These are phyloP conservation scores for Tolypocladium guangdongense DNA, from an alignment of 2,329 filamentous ascomycete genomes.

Conservation along the genomic window DNA sequence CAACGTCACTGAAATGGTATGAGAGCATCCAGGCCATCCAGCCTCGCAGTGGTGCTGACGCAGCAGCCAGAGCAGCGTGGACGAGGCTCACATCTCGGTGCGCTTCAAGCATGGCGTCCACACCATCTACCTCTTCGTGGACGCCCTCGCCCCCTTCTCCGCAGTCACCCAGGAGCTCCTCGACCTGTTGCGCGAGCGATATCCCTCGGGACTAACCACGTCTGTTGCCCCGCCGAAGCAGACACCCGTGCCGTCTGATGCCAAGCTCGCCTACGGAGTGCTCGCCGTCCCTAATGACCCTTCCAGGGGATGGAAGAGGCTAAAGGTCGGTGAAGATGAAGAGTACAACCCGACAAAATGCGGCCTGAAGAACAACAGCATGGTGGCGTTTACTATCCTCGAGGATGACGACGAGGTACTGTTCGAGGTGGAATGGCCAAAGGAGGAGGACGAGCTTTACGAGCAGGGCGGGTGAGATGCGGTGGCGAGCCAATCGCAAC, in stretches of 20 bases:
- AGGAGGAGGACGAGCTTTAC: slow-evolving; percentile 28
- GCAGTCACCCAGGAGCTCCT: slow-evolving; percentile 48
- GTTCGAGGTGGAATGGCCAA: slow-evolving; percentile 36
- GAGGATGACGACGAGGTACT: slow-evolving; percentile 27
- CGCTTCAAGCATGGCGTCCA: slow-evolving; percentile 63
- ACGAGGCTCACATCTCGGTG: slow-evolving; percentile 49
- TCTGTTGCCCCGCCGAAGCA: slow-evolving; percentile 19
- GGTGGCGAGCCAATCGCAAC: not conserved
- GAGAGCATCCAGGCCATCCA: not conserved
- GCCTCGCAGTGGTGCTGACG: slow-evolving; percentile 4
- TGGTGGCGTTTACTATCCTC: slow-evolving; percentile 36
- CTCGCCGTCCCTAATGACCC: slow-evolving; percentile 34
- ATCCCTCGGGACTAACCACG: slow-evolving; percentile 38
- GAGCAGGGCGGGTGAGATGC: slow-evolving; percentile 7
- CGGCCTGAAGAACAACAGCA: slow-evolving; percentile 34
- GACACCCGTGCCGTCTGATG: slow-evolving; percentile 27
- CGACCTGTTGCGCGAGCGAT: slow-evolving; percentile 43
- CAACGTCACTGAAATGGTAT: not conserved
- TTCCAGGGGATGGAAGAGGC: slow-evolving; percentile 36
- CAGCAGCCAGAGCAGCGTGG: slow-evolving; percentile 10
- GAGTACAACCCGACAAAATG: slow-evolving; percentile 28
- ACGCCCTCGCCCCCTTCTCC: slow-evolving; percentile 44
- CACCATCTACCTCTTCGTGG: slow-evolving; percentile 59
- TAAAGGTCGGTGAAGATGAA: slow-evolving; percentile 25
- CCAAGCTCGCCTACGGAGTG: slow-evolving; percentile 34